These are phyloP conservation scores for Priceomyces carsonii DNA, from an alignment of 805 yeast genomes.

Conservation along the genomic window DNA sequence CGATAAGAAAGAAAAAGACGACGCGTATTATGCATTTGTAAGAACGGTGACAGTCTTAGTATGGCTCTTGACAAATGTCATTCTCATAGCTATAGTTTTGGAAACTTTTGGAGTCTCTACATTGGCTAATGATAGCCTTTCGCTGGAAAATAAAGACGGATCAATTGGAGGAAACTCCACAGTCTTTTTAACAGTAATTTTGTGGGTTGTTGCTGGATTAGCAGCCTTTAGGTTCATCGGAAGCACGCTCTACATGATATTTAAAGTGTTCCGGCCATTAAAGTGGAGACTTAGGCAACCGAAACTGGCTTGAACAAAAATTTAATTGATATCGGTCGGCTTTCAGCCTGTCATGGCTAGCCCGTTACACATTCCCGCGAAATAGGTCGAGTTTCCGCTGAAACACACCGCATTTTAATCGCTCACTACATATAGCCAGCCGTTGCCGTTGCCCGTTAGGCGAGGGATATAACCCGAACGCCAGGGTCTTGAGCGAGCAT, in stretches of 20 bases:
- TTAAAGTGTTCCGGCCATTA: conserved; percentile 38
- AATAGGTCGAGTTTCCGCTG: too few relatives aligned
- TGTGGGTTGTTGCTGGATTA: conserved; percentile 92
- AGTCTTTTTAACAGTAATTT: conserved; percentile 75
- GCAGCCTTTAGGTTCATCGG: conserved; percentile 85
- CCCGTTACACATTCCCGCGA: too few relatives aligned
- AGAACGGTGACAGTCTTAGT: conserved; percentile 85
- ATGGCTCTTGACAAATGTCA: conserved; percentile 88
- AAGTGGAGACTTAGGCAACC: conserved; percentile 36
- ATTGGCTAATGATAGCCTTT: conserved; percentile 27
- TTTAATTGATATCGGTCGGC: too few relatives aligned
- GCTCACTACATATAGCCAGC: too few relatives aligned
- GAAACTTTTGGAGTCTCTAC: conserved; percentile 76
- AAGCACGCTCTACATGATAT: conserved; percentile 56
- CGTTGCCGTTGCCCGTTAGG: too few relatives aligned
- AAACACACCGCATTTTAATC: too few relatives aligned
- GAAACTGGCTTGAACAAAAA: neutral
- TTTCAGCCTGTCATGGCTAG: too few relatives aligned
- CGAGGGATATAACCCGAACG: too few relatives aligned
- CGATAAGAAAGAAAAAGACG: conserved; percentile 41
- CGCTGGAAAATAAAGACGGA: conserved; percentile 25
- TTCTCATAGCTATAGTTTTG: conserved; percentile 78
- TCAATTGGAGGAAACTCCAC: conserved; percentile 50
- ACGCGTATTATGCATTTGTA: conserved; percentile 85
- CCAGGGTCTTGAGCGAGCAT: too few relatives aligned